These are phyloP conservation scores for Talaromyces liani DNA, from an alignment of 495 filamentous ascomycete species.

Conservation along the genomic window DNA sequence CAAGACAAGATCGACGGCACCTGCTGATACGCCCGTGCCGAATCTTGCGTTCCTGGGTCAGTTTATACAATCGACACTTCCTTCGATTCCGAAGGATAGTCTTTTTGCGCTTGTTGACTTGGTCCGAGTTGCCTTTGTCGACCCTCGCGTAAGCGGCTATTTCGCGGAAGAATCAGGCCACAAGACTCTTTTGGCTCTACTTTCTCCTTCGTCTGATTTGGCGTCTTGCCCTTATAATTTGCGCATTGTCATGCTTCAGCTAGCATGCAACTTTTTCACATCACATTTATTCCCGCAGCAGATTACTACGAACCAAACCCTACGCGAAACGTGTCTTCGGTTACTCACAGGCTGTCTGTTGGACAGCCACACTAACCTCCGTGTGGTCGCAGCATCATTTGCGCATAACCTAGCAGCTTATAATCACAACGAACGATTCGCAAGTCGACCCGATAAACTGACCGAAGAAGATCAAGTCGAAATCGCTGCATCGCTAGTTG, in stretches of 20 bases:
- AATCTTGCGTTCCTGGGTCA: constrained; percentile 38
- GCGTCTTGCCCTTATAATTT: constrained; percentile 66
- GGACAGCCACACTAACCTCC: constrained; percentile 45
- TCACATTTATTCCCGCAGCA: constrained; percentile 42
- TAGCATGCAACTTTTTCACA: constrained; percentile 57
- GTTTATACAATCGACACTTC: constrained; percentile 23
- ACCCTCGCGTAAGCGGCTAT: constrained; percentile 78
- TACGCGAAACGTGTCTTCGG: constrained; percentile 29
- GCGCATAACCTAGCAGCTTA: constrained; percentile 71
- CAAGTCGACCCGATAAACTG: constrained; percentile 50
- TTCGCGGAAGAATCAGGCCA: constrained; percentile 69
- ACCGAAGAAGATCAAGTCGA: constrained; percentile 67
- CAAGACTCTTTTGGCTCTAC: constrained; percentile 53
- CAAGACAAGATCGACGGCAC: constrained; percentile 29
- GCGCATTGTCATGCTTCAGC: constrained; percentile 67
- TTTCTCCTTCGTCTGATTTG: constrained; percentile 48
- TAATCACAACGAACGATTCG: constrained; percentile 57
- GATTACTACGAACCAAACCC: constrained; percentile 23
- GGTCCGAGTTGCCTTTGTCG: constrained; percentile 65
- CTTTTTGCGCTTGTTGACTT: constrained; percentile 78
- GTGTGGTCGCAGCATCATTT: constrained; percentile 75
- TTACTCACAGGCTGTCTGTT: constrained; percentile 48
- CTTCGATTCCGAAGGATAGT: constrained; percentile 32
- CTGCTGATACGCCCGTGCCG: constrained; percentile 49
- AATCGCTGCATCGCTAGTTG: constrained; percentile 65